Evolutionary conservation across 805 yeast species (phyloP), one percentile per base, ranked within the genome.

Genomic region (Tetrapisispora namnaoensis): DNA sequence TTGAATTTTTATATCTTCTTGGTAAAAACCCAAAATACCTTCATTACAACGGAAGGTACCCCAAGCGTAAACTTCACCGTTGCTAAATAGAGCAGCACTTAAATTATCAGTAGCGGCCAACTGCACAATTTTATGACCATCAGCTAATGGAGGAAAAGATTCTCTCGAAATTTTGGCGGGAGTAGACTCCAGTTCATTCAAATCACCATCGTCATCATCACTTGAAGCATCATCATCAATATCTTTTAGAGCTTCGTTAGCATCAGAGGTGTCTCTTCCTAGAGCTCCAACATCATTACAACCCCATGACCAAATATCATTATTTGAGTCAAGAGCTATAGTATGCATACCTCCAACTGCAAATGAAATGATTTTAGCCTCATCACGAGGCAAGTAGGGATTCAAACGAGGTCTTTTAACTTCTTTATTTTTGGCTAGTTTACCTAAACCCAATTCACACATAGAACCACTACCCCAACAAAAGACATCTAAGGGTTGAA

Each of bases 391-490:
- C 53, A 93, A 72, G 51, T 72, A 79, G 2, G 96, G 89, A 58
- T 90, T 93, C 62, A 91, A 72, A 55, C 99, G 78, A 17, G 99
- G 99, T 62, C 99, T 80, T 62, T 93, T 93, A 20, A 93, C 96
- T 65, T 90, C 96, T 52, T 89, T 88, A 36, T 88, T 91, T 55
- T 77, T 83, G 2, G 95, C 87, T n/a, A 73, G 77, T 10, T 98
- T 98, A 1, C 99, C 99, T n/a, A 93, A 72, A 1, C 99, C 99
- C 28, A 93, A 74, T 65, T 93, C 99, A 71, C 97, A 89, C 93
- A 93, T 91, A 0, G 95, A 82, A 1, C 99, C 99, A 1, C 95
- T 79, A 38, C 99, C 99, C 85, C 95, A 93, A 36, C 87, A 95
- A 63, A 86, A 91, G 2, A 93, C 73, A 60, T 89, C 93, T 47